Base-by-base conservation (phyloP, 106 monocot species). In the Platanthera guangdongensis region DNA sequence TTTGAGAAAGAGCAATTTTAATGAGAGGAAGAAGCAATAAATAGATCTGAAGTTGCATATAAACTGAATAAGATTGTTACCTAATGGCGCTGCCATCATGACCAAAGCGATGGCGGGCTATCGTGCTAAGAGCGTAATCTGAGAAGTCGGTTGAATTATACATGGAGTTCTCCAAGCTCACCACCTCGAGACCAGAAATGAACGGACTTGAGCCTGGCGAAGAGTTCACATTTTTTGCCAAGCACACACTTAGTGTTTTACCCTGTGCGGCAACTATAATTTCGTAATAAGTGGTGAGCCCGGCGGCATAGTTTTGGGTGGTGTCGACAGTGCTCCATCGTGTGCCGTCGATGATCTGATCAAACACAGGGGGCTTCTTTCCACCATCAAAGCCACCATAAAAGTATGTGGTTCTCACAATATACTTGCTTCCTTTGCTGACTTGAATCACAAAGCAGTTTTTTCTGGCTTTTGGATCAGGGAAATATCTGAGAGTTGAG, bases 371-470 rank as follows among this genome's bases (percentile, higher is more conserved):
- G 0, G 91, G 96, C 63, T 77, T 76, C 0, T 67, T 49, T 5
- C 91, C 87, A 30, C 91, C 93, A 49, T 96, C 95, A 67, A 89
- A 93, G n/a, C 84, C 90, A 7, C 95, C 93, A 59, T 97, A 93
- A 78, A 32, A 97, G 80, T 93, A 97, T 0, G 91, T 93, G 1
- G 96, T 97, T 15, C 96, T 72, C 73, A 97, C 68, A 11, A 93
- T 74, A 68, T 89, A 93, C 80, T 78, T 89, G 14, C 75, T 19
- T 4, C 86, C 84, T 57, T 80, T 91, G 57, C 77, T 45, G 4
- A 84, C 88, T 10, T 91, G 96, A 78, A 97, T 74, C 28, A 74
- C 50, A 77, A 84, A 97, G 81, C 96, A 97, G 74, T 89, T 85
- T 79, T 93, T 97, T n/a, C 80, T 57, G 14, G 91, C 84, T 0